A percentile compares a stretch with the other conserved stretches of the same genome.
These are phyloP conservation scores for Flaveria linearis DNA, from an alignment of 129 eudicot genomes.

Conservation along the genomic window DNA sequence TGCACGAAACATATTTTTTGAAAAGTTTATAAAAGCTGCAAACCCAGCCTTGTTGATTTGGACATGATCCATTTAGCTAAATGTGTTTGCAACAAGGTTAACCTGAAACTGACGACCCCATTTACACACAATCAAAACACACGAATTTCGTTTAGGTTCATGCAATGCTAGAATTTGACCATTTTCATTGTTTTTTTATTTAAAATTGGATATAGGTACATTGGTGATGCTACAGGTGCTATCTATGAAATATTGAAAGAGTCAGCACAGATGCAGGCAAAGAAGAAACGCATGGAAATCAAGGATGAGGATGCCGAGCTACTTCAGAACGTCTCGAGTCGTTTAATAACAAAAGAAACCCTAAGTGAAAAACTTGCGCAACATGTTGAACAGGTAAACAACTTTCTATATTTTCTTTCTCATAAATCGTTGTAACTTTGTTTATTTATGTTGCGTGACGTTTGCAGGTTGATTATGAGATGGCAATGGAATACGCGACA, in stretches of 20 bases:
- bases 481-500: conserved; percentile 98
- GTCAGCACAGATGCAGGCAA: conserved; percentile 52
- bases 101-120: background rate
- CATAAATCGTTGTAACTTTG: background rate
- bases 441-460: background rate
- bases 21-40: too few relatives aligned
- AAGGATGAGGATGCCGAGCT: conserved; percentile 70
- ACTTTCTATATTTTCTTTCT: background rate
- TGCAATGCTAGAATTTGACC: background rate
- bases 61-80: background rate
- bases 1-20: background rate
- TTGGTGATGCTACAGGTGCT: conserved; percentile 76
- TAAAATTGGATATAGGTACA: conserved; percentile 51
- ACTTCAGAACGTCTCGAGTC: conserved; percentile 55
- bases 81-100: background rate
- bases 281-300: conserved; percentile 56
- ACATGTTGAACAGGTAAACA: conserved; percentile 88
- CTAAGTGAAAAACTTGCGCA: conserved; percentile 78
- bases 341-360: conserved; percentile 57
- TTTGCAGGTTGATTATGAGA: conserved; percentile 95
- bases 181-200: background rate
- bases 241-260: conserved; percentile 68
- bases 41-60: background rate
- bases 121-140: background rate
- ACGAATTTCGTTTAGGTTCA: background rate